Evolutionary conservation across 192 early-diverging fungal species (phyloP), one percentile per base, ranked within the genome.

Genomic region (Tieghemiomyces parasiticus): DNA sequence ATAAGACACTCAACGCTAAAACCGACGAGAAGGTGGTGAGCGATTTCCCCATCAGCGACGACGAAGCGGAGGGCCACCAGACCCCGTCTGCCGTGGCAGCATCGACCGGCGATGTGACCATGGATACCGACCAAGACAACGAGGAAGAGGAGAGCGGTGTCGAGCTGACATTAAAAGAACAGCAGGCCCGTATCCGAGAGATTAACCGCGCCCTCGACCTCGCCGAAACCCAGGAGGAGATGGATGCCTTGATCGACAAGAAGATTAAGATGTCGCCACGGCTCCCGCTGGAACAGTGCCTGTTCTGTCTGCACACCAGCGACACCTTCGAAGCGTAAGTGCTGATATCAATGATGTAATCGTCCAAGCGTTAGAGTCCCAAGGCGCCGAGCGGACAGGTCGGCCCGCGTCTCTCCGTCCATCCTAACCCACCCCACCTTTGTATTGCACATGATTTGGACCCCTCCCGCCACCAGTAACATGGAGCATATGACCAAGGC

Each of bases 401-500:
- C n/a, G n/a, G n/a, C n/a, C n/a, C n/a, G n/a, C n/a, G n/a, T n/a
- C n/a, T n/a, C n/a, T n/a, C n/a, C n/a, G n/a, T n/a, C n/a, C n/a
- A n/a, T n/a, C n/a, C n/a, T n/a, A n/a, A n/a, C n/a, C n/a, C n/a
- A n/a, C n/a, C n/a, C n/a, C n/a, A n/a, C n/a, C n/a, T n/a, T n/a
- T n/a, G n/a, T n/a, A n/a, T n/a, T n/a, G n/a, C n/a, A n/a, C n/a
- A n/a, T n/a, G n/a, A n/a, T n/a, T n/a, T n/a, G n/a, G n/a, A 26
- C 22, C 3, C 29, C 22, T 10, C 45, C 2, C 0, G n/a, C 16
- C 3, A 20, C 4, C 38, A 59, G 67, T 58, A 93, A 91, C 67
- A 71, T 99, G 67, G 75, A 79, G 28, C 96, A 99, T 73, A 99
- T 99, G 96, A 80, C 89, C 19, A 70, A 67, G 48, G 75, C 70